Percentiles rank a stretch among this genome's conserved stretches.
These are phyloP conservation scores for Cryomyces minteri DNA, from an alignment of 495 filamentous ascomycete species.

Conservation along the genomic window DNA sequence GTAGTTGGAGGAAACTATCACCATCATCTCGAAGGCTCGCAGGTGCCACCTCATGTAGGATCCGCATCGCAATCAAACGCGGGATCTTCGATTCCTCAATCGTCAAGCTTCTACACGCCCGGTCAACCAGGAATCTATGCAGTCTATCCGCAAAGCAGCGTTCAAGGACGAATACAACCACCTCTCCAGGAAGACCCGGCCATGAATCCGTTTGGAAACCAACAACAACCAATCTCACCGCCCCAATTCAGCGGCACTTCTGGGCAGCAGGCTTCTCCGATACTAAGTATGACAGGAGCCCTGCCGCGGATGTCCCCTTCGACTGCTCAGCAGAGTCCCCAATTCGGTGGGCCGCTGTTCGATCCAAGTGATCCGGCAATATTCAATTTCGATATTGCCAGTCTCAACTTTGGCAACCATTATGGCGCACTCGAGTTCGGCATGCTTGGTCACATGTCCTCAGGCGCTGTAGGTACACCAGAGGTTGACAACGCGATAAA, in stretches of 20 bases:
- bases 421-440: slow-evolving; percentile 88
- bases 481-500: slow-evolving; percentile 33
- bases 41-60: neutral
- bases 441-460: slow-evolving; percentile 88
- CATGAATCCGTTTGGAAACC: slow-evolving; percentile 8
- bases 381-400: slow-evolving; percentile 86
- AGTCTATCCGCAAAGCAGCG: slow-evolving; percentile 3
- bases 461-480: slow-evolving; percentile 61
- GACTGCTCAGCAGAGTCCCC: slow-evolving; percentile 4
- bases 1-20: slow-evolving; percentile 29
- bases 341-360: slow-evolving; percentile 32
- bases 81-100: no score
- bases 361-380: slow-evolving; percentile 79
- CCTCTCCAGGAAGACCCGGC: slow-evolving; percentile 12
- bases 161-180: slow-evolving; percentile 6
- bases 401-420: slow-evolving; percentile 86
- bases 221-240: slow-evolving; percentile 13
- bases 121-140: slow-evolving; percentile 32
- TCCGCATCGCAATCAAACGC: no score
- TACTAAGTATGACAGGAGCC: slow-evolving; percentile 21
- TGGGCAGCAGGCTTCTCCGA: slow-evolving; percentile 14
- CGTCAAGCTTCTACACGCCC: slow-evolving; percentile 87
- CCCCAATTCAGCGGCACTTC: slow-evolving; percentile 10
- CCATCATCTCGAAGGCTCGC: slow-evolving; percentile 20
- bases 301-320: slow-evolving; percentile 20